phyloP scores from a whole-genome alignment of 495 filamentous ascomycete species.

The Tricharina praecox region DNA sequence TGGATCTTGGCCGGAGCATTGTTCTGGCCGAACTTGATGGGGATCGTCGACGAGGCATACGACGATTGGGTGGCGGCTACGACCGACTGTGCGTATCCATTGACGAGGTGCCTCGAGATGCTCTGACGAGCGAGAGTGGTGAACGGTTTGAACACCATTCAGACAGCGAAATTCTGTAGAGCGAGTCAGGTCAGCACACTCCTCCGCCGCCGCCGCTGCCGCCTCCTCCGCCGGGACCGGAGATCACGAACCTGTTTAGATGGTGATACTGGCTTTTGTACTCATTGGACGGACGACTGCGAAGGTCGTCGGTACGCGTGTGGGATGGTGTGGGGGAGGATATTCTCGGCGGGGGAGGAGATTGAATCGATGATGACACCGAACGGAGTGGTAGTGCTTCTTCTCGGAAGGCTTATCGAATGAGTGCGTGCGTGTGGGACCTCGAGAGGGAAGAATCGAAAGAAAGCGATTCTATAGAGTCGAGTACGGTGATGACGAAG shows the following conservation, averaged over 20 bases:
- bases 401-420: too few relatives aligned
- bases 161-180: constrained; percentile 29
- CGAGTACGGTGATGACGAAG: not conserved
- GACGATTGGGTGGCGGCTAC: constrained; percentile 86
- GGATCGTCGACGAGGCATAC: constrained; percentile 56
- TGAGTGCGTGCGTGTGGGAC: not conserved
- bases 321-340: not conserved
- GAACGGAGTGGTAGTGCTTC: too few relatives aligned
- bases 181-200: not conserved
- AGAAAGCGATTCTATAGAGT: not conserved
- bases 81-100: constrained; percentile 94
- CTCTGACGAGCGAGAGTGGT: constrained; percentile 92
- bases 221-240: too few relatives aligned
- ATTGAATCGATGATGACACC: not conserved
- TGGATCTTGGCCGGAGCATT: constrained; percentile 38
- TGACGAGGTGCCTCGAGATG: constrained; percentile 86
- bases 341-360: not conserved
- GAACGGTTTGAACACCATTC: constrained; percentile 70
- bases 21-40: constrained; percentile 34
- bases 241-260: constrained; percentile 1
- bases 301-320: not conserved
- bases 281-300: constrained; percentile 3
- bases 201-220: not conserved
- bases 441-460: not conserved
- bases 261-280: not conserved